Evolutionary conservation across 106 monocot genomes (phyloP), one percentile per base, ranked within the genome.

Genomic region (Dendrobium nobile): DNA sequence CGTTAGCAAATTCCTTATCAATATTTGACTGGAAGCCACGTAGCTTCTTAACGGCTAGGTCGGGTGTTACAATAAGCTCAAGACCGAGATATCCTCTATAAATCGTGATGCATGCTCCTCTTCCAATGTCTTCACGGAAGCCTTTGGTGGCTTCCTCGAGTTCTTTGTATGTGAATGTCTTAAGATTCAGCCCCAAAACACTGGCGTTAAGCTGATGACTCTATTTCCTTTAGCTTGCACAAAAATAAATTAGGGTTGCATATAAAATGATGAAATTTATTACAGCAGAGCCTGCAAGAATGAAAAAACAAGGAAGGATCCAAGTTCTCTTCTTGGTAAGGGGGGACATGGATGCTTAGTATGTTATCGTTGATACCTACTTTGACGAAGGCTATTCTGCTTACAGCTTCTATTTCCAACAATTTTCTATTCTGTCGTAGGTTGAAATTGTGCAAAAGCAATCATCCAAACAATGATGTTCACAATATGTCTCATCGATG

Each of bases 21-120:
- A 6, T 45, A 3, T 90, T 92, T 48, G 65, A 59, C 44, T 58
- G 75, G 5, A 22, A 24, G 16, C 51, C 75, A 15, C 84, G 65
- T 42, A 95, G 87, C 54, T 84, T 65, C 85, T 92, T 92, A 1
- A 95, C 92, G 0, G 95, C 90, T 26, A 90, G 81, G 0, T 41
- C 43, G 3, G 90, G 84, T 47, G 92, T 92, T 75, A 90, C 90
- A 3, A 73, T 72, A 22, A 95, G 84, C 59, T 87, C 47, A 37
- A 37, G 37, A 37, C 0, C 1, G 37, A 37, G 37, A 37, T 37
- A 55, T 37, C 95, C 92, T 47, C 86, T 85, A 88, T 87, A 95
- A 6, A 95, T 90, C 10, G 84, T 79, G 33, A 81, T 88, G 17
- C 90, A 90, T n/a, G 82, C 73, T 26, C 95, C 37, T 37, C 37